Conservation (phyloP, 345 rosid species). For the Eucalyptus erythrocorys region DNA sequence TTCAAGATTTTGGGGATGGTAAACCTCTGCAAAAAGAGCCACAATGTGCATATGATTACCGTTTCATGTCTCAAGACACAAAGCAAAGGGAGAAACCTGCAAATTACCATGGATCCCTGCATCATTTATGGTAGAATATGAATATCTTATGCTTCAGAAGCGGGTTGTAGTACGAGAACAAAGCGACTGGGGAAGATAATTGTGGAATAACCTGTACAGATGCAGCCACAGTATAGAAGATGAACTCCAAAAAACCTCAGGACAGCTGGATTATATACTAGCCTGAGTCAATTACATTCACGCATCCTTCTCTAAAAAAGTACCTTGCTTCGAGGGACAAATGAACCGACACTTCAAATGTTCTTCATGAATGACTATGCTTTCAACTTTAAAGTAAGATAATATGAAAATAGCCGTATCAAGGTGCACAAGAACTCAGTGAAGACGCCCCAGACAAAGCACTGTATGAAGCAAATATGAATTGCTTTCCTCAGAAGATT, state of each 20-base stretch:
- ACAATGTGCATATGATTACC: neutral
- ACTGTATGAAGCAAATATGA: neutral
- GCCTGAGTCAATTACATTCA: neutral
- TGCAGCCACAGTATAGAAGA: neutral
- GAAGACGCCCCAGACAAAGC: neutral
- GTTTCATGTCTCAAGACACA: neutral
- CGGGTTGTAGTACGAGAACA: slow-evolving; percentile 86
- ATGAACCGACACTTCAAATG: neutral
- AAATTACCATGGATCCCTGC: slow-evolving; percentile 60
- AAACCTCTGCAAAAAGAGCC: neutral
- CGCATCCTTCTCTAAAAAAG: neutral
- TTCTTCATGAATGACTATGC: neutral
- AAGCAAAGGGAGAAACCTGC: neutral
- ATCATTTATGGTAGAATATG: slow-evolving; percentile 48
- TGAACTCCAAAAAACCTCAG: neutral
- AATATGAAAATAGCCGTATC: neutral
- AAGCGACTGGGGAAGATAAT: slow-evolving; percentile 69
- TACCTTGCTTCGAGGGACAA: neutral
- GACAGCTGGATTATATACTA: neutral
- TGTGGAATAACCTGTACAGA: slow-evolving; percentile 53
- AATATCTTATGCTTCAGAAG: slow-evolving; percentile 71
- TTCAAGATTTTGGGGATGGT: neutral
- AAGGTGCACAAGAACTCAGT: neutral
- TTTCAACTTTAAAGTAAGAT: neutral
- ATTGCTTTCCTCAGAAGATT: neutral